These are phyloP conservation scores for Neoboletus subvelutipes DNA, from an alignment of 768 basidiomycete genomes.

Conservation along the genomic window DNA sequence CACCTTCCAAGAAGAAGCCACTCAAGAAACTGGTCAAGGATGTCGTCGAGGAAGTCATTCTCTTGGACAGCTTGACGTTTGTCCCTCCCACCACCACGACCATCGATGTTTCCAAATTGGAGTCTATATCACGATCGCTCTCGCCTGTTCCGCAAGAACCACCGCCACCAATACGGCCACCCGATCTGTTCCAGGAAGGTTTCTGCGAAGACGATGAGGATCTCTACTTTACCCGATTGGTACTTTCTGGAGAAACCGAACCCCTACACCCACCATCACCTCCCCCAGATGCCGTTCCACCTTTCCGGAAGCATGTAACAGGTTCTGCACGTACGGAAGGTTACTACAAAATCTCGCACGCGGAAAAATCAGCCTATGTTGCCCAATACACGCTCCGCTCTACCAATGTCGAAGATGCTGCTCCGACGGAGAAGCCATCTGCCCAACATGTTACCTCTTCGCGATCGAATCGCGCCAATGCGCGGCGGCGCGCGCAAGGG, in stretches of 20 bases:
- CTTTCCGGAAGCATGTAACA: slow-evolving; percentile 75
- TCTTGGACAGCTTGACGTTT: slow-evolving; percentile 49
- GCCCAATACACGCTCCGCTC: slow-evolving; percentile 79
- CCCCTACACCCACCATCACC: slow-evolving; percentile 28
- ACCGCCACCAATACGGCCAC: slow-evolving; percentile 46
- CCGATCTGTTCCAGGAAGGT: slow-evolving; percentile 53
- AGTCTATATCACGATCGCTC: slow-evolving; percentile 50
- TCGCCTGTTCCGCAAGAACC: slow-evolving; percentile 45
- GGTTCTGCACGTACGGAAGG: slow-evolving; percentile 94
- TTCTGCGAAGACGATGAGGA: slow-evolving; percentile 89
- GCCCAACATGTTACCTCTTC: slow-evolving; percentile 67
- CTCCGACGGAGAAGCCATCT: slow-evolving; percentile 41
- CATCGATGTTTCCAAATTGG: slow-evolving; percentile 45
- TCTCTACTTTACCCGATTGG: slow-evolving; percentile 65
- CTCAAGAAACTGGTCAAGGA: slow-evolving; percentile 35
- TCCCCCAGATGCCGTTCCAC: slow-evolving; percentile 42
- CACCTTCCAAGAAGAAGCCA: slow-evolving; percentile 35
- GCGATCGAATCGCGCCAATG: slow-evolving; percentile 88
- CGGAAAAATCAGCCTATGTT: slow-evolving; percentile 89
- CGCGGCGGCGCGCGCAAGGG: slow-evolving; percentile 86
- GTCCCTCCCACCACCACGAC: slow-evolving; percentile 50
- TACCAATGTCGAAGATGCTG: slow-evolving; percentile 43
- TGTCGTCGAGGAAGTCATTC: slow-evolving; percentile 49
- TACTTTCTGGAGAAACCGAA: slow-evolving; percentile 28
- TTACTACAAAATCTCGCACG: slow-evolving; percentile 91